These are phyloP conservation scores for Globisporangium cylindrosporum DNA, from an alignment of 352 stramenopile genomes.

Conservation along the genomic window DNA sequence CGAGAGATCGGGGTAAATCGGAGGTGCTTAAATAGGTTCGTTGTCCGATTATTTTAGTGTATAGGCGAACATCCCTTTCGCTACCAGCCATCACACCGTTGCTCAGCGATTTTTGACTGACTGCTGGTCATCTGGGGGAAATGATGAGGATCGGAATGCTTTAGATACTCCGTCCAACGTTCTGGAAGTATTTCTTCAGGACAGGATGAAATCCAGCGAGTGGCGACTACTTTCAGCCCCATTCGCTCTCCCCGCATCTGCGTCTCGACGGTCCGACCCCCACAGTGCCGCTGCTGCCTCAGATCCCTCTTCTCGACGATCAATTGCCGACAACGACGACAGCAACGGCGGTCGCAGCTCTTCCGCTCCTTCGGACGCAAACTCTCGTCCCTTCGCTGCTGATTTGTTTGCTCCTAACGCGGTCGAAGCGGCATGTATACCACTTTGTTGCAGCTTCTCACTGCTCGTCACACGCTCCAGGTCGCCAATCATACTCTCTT, in stretches of 20 bases:
- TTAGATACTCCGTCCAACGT: too few species aligned
- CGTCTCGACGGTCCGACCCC: background rate
- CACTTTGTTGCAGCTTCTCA: too few species aligned
- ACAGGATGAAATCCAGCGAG: constrained; percentile 6
- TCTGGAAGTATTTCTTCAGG: background rate
- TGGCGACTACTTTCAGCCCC: background rate
- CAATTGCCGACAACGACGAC: background rate
- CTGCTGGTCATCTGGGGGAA: too few species aligned
- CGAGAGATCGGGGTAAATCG: too few species aligned
- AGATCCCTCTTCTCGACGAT: background rate
- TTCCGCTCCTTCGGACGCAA: background rate
- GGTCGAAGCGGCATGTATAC: background rate
- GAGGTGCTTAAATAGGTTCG: too few species aligned
- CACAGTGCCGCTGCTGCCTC: background rate
- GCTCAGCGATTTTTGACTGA: too few species aligned
- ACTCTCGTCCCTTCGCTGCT: background rate
- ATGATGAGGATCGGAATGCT: too few species aligned
- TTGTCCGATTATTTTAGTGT: too few species aligned
- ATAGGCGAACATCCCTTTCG: too few species aligned
- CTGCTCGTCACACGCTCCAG: background rate
- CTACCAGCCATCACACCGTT: too few species aligned
- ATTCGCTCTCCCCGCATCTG: background rate
- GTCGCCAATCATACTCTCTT: constrained; percentile 7
- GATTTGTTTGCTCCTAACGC: background rate
- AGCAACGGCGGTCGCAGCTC: background rate